Evolutionary conservation across 2,329 filamentous ascomycete species (phyloP), one percentile per base, ranked within the genome.

Genomic region (Colletotrichum falcatum): DNA sequence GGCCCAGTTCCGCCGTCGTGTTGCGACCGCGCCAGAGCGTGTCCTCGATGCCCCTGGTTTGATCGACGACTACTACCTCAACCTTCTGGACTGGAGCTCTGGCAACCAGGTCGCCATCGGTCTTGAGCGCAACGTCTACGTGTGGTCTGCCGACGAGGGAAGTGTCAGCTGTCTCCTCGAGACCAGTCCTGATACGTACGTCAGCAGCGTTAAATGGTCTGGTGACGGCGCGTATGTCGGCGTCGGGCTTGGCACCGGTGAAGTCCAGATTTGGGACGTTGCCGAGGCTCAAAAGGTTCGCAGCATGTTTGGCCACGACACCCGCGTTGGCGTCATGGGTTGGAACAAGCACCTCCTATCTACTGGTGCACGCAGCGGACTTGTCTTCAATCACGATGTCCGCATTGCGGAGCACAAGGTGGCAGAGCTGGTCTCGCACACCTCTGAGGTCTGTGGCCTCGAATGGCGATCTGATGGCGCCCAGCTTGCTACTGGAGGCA

Each of bases 211-310:
- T 78, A 98, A 98, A 85, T 99, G 96, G 96, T 98, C 95, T 73
- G 94, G 93, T 61, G 96, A 99, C 78, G 96, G 96, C 71, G 95
- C 95, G 39, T 98, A 99, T 79, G 95, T 99, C 74, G 92, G 95
- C 74, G 95, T 98, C 75, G 96, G 96, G 72, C 92, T 99, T 61
- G 95, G 95, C 72, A 94, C 94, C 46, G 96, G 96, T 71, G 96
- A 99, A 82, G 94, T 99, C 46, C 96, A 99, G 85, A 99, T 99
- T 84, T 99, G 96, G 95, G 96, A 98, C 77, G 95, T 98, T 35
- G 93, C 97, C 77, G 96, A 99, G 82, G 90, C 92, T 72, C 92
- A 91, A 78, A 98, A 98, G 88, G 92, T 99, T 70, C 95, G 96
- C 81, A 98, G 94, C 87, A 99, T 99, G 96, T 93, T 94, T 80